Conservation (phyloP, 441 rosid genomes). For the Populus hybrid region DNA sequence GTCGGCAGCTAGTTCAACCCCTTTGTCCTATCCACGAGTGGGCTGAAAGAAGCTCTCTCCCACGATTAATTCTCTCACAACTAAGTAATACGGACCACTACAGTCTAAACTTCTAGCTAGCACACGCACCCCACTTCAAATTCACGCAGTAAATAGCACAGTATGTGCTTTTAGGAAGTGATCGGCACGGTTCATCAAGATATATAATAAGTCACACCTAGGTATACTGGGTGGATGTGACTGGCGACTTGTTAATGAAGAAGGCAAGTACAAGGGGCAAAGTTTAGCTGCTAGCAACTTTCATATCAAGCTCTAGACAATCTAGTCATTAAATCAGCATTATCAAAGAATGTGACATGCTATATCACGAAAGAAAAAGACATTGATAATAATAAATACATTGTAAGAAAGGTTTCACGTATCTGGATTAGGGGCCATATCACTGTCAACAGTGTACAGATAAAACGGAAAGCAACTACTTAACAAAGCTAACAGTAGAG, state of each 20-base stretch:
- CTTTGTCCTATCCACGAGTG: constrained; percentile 62
- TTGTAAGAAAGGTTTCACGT: not conserved
- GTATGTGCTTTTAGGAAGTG: not conserved
- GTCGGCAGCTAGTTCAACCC: constrained; percentile 88
- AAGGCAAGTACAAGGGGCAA: not conserved
- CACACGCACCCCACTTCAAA: not conserved
- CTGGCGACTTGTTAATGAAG: not conserved
- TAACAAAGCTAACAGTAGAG: not conserved
- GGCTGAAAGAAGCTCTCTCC: constrained; percentile 85
- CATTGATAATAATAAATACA: no score
- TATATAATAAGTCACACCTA: not conserved
- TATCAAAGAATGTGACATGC: not conserved
- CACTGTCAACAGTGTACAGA: not conserved
- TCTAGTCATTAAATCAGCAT: not conserved
- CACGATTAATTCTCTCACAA: not conserved
- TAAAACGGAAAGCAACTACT: not conserved
- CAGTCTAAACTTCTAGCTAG: not conserved
- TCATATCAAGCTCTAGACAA: not conserved
- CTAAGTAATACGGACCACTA: not conserved
- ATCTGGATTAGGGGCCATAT: not conserved
- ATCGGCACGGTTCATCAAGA: not conserved
- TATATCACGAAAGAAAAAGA: not conserved
- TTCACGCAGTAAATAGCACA: not conserved
- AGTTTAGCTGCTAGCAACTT: no score
- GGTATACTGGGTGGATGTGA: no score